These are phyloP conservation scores for Leccinum angustisporum DNA, from an alignment of 1,284 basidiomycete species.

Conservation along the genomic window DNA sequence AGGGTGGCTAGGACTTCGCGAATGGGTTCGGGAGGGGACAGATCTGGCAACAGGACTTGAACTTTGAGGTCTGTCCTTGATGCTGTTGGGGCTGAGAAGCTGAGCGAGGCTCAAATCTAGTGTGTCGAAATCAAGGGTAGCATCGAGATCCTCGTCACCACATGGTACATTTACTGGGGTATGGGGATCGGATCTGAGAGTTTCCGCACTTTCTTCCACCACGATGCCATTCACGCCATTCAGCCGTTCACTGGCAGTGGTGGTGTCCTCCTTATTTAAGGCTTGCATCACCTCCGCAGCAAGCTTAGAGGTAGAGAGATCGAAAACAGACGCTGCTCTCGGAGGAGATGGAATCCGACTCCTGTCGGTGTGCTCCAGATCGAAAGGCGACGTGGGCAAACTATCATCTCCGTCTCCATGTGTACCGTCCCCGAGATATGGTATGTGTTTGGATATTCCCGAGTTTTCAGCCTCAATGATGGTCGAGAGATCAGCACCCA, in stretches of 20 bases:
- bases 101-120: slow-evolving; percentile 65
- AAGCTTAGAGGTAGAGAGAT: slow-evolving; percentile 57
- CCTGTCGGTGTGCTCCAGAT: slow-evolving; percentile 18
- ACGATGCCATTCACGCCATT: slow-evolving; percentile 40
- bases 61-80: slow-evolving; percentile 22
- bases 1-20: slow-evolving; percentile 24
- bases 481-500: slow-evolving; percentile 59
- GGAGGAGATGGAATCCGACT: slow-evolving; percentile 19
- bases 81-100: slow-evolving; percentile 53
- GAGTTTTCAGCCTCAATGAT: slow-evolving; percentile 74
- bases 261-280: slow-evolving; percentile 42
- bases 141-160: slow-evolving; percentile 32
- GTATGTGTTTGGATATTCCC: slow-evolving; percentile 61
- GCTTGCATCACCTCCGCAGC: slow-evolving; percentile 59
- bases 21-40: slow-evolving; percentile 21
- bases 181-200: slow-evolving; percentile 8
- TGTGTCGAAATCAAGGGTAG: slow-evolving; percentile 50
- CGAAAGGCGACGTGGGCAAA: slow-evolving; percentile 22
- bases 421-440: slow-evolving; percentile 26
- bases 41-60: slow-evolving; percentile 8
- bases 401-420: slow-evolving; percentile 16
- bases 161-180: neutral
- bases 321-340: slow-evolving; percentile 47
- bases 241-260: slow-evolving; percentile 49
- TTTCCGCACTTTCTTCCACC: slow-evolving; percentile 37